Evolutionary conservation across 345 rosid genomes (phyloP).

Genomic region (Brassica nigra): DNA sequence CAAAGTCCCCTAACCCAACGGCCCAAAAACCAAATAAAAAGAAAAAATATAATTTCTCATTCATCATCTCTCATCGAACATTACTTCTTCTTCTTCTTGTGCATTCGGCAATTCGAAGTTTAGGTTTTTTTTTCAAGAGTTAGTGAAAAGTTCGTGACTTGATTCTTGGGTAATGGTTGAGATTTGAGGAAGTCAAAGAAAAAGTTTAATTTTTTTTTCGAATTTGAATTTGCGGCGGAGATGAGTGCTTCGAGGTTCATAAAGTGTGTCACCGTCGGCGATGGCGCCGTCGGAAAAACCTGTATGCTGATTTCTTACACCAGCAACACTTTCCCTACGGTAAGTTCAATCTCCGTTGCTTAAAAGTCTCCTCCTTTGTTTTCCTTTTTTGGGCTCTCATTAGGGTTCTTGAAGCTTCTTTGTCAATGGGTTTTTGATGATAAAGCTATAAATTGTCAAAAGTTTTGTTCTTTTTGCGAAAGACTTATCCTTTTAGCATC

Average conservation of each 20-base stretch:
- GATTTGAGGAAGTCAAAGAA: constrained; percentile 9
- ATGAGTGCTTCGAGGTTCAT: constrained; percentile 97
- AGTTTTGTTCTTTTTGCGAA: background rate
- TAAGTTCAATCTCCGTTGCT: constrained; percentile 20
- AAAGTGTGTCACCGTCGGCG: constrained; percentile 99
- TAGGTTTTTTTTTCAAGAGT: constrained; percentile 7
- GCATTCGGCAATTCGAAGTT: constrained; percentile 14
- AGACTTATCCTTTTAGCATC: background rate
- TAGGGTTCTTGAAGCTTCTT: background rate
- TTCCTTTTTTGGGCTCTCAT: background rate
- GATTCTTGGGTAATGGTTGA: constrained; percentile 32
- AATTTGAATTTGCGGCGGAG: constrained; percentile 21
- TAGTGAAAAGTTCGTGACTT: constrained; percentile 19
- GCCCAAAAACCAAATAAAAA: constrained; percentile 20
- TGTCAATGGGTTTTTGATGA: background rate
- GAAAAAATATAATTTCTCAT: constrained; percentile 8
- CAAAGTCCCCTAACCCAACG: constrained; percentile 26
- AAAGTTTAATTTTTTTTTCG: background rate
- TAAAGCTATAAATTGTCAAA: background rate
- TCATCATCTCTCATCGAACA: constrained; percentile 26
- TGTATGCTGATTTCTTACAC: constrained; percentile 95
- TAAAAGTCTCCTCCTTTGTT: background rate
- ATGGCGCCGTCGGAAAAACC: constrained; percentile 97
- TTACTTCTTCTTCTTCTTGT: constrained; percentile 15
- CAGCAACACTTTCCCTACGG: constrained; percentile 98